Evolutionary conservation across 2,329 filamentous ascomycete genomes (phyloP), one percentile per base, ranked within the genome.

Genomic region (Penicillium sp.): DNA sequence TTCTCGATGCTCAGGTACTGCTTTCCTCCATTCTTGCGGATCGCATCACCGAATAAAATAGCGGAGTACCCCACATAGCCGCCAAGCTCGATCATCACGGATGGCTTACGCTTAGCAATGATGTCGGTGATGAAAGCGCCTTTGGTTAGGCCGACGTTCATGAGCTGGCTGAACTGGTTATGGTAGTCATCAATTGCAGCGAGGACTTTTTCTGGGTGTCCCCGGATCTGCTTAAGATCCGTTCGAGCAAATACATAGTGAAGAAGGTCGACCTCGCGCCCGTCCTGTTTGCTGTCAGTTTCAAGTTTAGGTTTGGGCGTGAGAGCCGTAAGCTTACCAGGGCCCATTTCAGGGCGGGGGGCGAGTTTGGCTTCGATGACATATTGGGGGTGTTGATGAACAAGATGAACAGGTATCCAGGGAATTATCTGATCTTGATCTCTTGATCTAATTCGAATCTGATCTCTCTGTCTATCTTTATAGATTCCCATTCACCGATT

Each of bases 31-130:
- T 80, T 80, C 49, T 80, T 76, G 54, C 82, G 81, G 13, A 90
- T 73, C 1, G 86, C 85, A 33, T 84, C 78, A 39, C 83, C 88
- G 66, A 92, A 92, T 1, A 90, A 79, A 57, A 93, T 84, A 57
- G 86, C 86, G 0, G 89, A 92, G 77, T 93, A 93, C 43, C 90
- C 90, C n/a, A 91, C 81, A 71, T 93, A 93, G 31, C 88, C 88
- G 39, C 90, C 90, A 0, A 93, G 80, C 71, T 93, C 90, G 41
- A 92, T 82, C 84, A 91, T 89, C 3, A 79, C 78, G 43, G 82
- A 71, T 1, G 88, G 89, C 68, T 86, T 88, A 37, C 81, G 77
- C 59, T 88, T 77, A 21, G 77, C 77, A 56, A 93, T 91, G 39
- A 91, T 70, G 41, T 87, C 80, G 14, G 81, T 82, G 1, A 92